phyloP scores from a whole-genome alignment of 176 grass and related monocot genomes.

The Tillandsia fasciculata region DNA sequence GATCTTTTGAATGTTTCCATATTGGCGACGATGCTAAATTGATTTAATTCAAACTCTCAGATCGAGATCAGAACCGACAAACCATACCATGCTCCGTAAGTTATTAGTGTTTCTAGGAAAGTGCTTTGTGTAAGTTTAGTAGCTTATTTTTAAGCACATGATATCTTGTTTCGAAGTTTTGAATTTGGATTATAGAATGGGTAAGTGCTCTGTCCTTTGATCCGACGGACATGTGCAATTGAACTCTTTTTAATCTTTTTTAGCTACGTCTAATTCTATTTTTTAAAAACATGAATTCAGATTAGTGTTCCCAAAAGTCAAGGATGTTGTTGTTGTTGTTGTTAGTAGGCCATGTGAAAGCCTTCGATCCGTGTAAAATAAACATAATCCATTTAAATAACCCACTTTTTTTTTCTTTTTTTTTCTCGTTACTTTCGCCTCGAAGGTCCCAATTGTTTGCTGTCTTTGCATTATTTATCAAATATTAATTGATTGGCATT shows the following conservation, averaged over 20 bases:
- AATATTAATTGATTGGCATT: not conserved
- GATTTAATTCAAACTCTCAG: no score
- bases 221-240: not conserved
- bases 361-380: not conserved
- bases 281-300: not conserved
- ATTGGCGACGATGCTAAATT: no score
- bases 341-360: not conserved
- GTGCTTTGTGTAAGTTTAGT: not conserved
- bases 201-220: not conserved
- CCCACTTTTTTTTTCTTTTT: not conserved
- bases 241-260: not conserved
- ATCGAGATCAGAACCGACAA: no score
- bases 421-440: not conserved
- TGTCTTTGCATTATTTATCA: not conserved
- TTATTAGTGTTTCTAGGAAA: not conserved
- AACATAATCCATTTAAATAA: not conserved
- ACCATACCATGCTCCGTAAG: not conserved
- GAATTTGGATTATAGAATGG: constrained; percentile 1
- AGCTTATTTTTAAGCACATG: not conserved
- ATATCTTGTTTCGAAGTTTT: not conserved
- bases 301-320: constrained; percentile 2
- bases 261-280: not conserved
- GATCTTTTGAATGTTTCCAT: no score
- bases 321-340: not conserved
- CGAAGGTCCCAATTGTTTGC: not conserved